Evolutionary conservation across 768 basidiomycete species (phyloP).

Genomic region (Suillus weaverae): DNA sequence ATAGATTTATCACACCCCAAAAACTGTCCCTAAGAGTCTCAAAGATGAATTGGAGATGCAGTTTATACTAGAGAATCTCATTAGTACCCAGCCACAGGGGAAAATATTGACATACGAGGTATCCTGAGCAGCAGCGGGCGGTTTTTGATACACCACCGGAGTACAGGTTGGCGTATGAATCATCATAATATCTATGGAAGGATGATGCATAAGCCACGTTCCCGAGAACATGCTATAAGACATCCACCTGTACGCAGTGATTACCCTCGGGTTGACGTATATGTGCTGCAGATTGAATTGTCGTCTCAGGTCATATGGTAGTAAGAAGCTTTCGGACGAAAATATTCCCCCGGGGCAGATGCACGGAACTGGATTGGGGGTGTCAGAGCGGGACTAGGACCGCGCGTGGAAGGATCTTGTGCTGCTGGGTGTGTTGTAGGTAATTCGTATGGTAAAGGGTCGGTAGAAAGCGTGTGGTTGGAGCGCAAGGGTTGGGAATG

Average conservation of each 20-base stretch:
- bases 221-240: background rate
- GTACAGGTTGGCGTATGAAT: slow-evolving; percentile 37
- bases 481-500: slow-evolving; percentile 38
- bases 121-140: too few species aligned
- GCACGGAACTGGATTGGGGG: slow-evolving; percentile 34
- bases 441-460: slow-evolving; percentile 29
- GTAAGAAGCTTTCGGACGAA: slow-evolving; percentile 41
- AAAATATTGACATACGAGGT: too few species aligned
- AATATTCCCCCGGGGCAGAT: slow-evolving; percentile 31
- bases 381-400: slow-evolving; percentile 29
- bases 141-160: slow-evolving; percentile 14
- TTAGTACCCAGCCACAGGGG: too few species aligned
- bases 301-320: slow-evolving; percentile 45
- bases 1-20: background rate
- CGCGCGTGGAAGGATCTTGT: slow-evolving; percentile 16
- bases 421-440: slow-evolving; percentile 31
- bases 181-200: slow-evolving; percentile 27
- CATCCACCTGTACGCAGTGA: slow-evolving; percentile 38
- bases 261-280: slow-evolving; percentile 40
- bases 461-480: slow-evolving; percentile 36
- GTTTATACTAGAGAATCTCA: too few species aligned
- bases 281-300: slow-evolving; percentile 38
- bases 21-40: background rate
- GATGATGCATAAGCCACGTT: background rate
- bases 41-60: too few species aligned